Evolutionary conservation across 2,329 filamentous ascomycete species (phyloP), one percentile per base, ranked within the genome.

Genomic region (Alternaria consortialis): DNA sequence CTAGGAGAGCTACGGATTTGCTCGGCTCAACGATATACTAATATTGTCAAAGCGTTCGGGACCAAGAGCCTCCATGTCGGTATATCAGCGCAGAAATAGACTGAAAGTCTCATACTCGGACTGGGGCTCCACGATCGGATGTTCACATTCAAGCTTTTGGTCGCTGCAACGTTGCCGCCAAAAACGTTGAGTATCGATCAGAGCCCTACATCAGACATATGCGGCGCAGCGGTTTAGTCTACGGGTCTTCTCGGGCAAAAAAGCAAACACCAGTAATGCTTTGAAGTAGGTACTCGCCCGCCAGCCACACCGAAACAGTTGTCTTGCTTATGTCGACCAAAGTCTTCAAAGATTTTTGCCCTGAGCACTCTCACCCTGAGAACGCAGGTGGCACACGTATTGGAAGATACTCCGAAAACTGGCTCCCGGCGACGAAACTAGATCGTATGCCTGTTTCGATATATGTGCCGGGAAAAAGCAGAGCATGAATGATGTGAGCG

Each of bases 281-380:
- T 50, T 34, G 32, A 50, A 37, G 13, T 50, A 34, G 32, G 46
- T 50, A 50, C 46, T 50, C 46, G 46, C 46, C 46, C 46, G 34
- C 32, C 46, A 25, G 46, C 46, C 46, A 50, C 46, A 50, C 46
- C 46, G 46, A 50, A 50, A 50, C 46, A 50, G 8, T 32, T 12
- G 46, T 5, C 20, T 50, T 50, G 46, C 20, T 50, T 50, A 50
- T 50, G 46, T 50, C 46, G 32, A 50, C 46, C 46, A 50, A 50
- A 50, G 32, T 50, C 46, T 27, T 36, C 46, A 36, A 36, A 32
- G 20, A 50, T 36, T 50, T 25, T 23, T 50, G 32, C 15, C 13
- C 15, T 50, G 31, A 50, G 37, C 20, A 15, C 20, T 42, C 46
- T 50, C 46, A 50, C 46, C 32, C 46, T 36, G 32, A 50, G 8